A percentile compares a stretch with the other conserved stretches of the same genome.
phyloP scores from a whole-genome alignment of 176 grass and related monocot species.

The Musa beccarii region DNA sequence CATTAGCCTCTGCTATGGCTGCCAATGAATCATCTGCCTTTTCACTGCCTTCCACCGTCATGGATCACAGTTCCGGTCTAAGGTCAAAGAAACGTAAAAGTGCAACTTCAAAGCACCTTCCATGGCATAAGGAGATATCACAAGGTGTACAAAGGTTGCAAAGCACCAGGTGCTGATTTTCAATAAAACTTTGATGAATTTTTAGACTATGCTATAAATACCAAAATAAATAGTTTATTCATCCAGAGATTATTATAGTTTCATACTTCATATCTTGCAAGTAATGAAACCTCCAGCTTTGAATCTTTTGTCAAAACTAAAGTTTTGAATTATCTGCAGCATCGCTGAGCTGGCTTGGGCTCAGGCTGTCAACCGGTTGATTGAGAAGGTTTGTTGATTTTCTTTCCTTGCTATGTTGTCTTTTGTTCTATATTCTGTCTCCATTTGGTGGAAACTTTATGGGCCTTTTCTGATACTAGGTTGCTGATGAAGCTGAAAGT shows the following conservation, averaged over 20 bases:
- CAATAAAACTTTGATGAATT: constrained; percentile 4
- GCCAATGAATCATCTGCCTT: constrained; percentile 13
- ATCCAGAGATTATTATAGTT: background rate
- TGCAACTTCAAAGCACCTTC: constrained; percentile 32
- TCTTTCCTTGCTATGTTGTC: constrained; percentile 12
- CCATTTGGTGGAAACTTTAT: constrained; percentile 11
- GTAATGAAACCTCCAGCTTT: background rate
- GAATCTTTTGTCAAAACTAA: constrained; percentile 9
- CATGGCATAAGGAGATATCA: constrained; percentile 73
- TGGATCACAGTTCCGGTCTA: constrained; percentile 16
- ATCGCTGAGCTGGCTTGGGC: constrained; percentile 64
- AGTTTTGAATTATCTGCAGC: constrained; percentile 38
- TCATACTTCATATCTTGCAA: constrained; percentile 24
- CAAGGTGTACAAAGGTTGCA: constrained; percentile 34
- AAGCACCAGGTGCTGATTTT: constrained; percentile 55
- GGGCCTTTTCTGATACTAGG: constrained; percentile 31
- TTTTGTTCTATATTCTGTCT: constrained; percentile 23
- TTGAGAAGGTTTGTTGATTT: constrained; percentile 66
- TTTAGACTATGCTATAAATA: background rate
- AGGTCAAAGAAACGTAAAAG: constrained; percentile 73
- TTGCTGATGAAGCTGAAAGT: constrained; percentile 59
- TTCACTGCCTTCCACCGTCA: constrained; percentile 25
- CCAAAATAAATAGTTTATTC: background rate
- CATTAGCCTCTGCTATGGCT: constrained; percentile 11
- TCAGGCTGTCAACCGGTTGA: constrained; percentile 72